Conservation (phyloP, 2,329 filamentous ascomycete genomes). For the Gaeumannomyces tritici region DNA sequence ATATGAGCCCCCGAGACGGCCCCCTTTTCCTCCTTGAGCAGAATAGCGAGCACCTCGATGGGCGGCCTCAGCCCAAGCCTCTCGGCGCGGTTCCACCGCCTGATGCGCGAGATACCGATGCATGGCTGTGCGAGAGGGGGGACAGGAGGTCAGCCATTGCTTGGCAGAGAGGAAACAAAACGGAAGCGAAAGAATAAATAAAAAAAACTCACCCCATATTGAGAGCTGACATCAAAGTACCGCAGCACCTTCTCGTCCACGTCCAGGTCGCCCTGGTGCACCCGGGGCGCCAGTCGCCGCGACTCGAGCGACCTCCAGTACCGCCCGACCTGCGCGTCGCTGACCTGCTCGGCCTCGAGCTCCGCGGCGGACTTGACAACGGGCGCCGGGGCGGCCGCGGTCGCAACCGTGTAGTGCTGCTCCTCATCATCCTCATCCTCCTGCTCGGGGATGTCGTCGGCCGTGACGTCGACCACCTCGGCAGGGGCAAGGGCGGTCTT, state of each 20-base stretch:
- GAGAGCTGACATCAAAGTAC: slow-evolving; percentile 84
- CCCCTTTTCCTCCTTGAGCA: slow-evolving; percentile 60
- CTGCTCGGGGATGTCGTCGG: slow-evolving; percentile 14
- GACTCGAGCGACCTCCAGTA: slow-evolving; percentile 73
- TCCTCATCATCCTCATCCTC: slow-evolving; percentile 12
- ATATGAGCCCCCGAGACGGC: slow-evolving; percentile 60
- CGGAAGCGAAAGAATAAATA: not conserved
- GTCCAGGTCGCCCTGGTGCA: slow-evolving; percentile 68
- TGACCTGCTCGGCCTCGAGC: slow-evolving; percentile 52
- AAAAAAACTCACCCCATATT: slow-evolving; percentile 71
- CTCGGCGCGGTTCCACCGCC: slow-evolving; percentile 82
- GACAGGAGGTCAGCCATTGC: not conserved
- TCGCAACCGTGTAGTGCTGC: slow-evolving; percentile 13
- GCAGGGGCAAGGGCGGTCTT: slow-evolving; percentile 11
- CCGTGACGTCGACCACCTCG: slow-evolving; percentile 12
- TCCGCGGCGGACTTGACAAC: slow-evolving; percentile 38
- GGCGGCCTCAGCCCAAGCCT: slow-evolving; percentile 77
- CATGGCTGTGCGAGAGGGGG: slow-evolving; percentile 53
- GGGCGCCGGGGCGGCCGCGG: slow-evolving; percentile 10
- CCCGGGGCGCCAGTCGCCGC: slow-evolving; percentile 54
- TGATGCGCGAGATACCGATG: slow-evolving; percentile 70
- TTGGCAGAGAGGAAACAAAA: not conserved
- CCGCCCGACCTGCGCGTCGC: slow-evolving; percentile 56
- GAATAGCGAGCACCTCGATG: slow-evolving; percentile 78
- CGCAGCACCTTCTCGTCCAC: slow-evolving; percentile 77